These are phyloP conservation scores for Cercospora nicotianae DNA, from an alignment of 2,329 filamentous ascomycete species.

Conservation along the genomic window DNA sequence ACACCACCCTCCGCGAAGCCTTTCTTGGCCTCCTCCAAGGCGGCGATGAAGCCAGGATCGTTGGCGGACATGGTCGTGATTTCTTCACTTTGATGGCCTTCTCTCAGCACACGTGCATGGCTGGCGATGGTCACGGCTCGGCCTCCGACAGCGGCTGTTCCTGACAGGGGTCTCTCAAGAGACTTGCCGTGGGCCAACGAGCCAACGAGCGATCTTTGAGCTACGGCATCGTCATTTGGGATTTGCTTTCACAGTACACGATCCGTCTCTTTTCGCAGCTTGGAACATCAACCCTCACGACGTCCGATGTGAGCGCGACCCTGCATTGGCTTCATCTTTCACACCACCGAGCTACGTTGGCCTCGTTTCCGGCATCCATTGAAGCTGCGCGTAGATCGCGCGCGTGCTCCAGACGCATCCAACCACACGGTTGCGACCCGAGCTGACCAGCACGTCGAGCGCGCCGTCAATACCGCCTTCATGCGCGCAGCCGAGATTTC, in stretches of 20 bases:
- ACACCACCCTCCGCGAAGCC: slow-evolving; percentile 59
- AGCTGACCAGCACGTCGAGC: neutral
- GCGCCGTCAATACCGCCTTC: slow-evolving; percentile 4
- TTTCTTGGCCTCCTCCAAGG: slow-evolving; percentile 58
- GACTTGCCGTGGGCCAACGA: slow-evolving; percentile 1
- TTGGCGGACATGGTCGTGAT: slow-evolving; percentile 34
- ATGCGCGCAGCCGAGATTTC: slow-evolving; percentile 7
- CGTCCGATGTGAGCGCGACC: neutral
- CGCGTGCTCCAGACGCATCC: slow-evolving; percentile 1
- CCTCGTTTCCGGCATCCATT: neutral
- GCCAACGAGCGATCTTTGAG: slow-evolving; percentile 3
- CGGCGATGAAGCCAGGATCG: slow-evolving; percentile 57
- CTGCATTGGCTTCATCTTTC: neutral
- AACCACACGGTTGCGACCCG: slow-evolving; percentile 4
- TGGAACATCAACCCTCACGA: neutral
- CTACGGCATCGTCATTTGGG: slow-evolving; percentile 9
- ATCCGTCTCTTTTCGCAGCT: neutral
- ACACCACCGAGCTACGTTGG: neutral
- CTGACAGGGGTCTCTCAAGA: neutral
- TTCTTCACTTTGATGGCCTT: slow-evolving; percentile 17
- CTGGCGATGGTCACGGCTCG: neutral
- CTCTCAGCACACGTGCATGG: neutral
- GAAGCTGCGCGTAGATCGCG: neutral
- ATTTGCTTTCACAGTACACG: neutral
- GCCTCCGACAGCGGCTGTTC: slow-evolving; percentile 6